Percentiles rank a stretch among this genome's conserved stretches.
These are phyloP conservation scores for Grifola frondosa DNA, from an alignment of 1,284 basidiomycete genomes.

Conservation along the genomic window DNA sequence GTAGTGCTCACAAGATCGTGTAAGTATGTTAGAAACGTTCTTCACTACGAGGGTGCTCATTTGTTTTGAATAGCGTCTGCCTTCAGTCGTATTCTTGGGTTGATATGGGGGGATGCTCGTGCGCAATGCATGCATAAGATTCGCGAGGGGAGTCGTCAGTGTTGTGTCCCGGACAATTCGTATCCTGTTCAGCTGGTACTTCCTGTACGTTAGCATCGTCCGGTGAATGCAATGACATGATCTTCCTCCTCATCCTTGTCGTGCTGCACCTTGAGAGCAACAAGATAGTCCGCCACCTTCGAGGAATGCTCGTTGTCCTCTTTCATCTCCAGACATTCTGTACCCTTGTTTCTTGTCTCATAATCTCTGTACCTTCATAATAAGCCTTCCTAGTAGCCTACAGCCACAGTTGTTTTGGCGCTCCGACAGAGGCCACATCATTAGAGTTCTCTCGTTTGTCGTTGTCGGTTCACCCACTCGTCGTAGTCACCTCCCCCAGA, in stretches of 20 bases:
- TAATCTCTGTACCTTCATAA: conserved; percentile 8
- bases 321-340: neutral
- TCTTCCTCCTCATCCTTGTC: neutral
- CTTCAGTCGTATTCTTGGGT: too few species aligned
- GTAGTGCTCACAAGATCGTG: too few species aligned
- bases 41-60: too few species aligned
- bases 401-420: conserved; percentile 55
- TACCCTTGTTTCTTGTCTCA: neutral
- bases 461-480: conserved; percentile 22
- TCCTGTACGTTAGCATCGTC: conserved; percentile 4
- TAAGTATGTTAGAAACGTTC: too few species aligned
- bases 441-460: conserved; percentile 29
- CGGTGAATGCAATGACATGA: neutral
- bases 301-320: neutral
- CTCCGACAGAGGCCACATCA: conserved; percentile 46
- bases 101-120: too few species aligned
- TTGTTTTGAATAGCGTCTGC: too few species aligned
- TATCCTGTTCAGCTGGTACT: too few species aligned
- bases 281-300: neutral
- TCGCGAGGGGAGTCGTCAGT: too few species aligned
- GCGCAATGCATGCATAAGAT: too few species aligned
- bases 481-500: conserved; percentile 12
- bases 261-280: neutral
- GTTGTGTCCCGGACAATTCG: too few species aligned
- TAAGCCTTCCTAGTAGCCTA: conserved; percentile 14